Conservation (phyloP, 176 grass and related monocot genomes). For the Echinochloa phyllopogon region DNA sequence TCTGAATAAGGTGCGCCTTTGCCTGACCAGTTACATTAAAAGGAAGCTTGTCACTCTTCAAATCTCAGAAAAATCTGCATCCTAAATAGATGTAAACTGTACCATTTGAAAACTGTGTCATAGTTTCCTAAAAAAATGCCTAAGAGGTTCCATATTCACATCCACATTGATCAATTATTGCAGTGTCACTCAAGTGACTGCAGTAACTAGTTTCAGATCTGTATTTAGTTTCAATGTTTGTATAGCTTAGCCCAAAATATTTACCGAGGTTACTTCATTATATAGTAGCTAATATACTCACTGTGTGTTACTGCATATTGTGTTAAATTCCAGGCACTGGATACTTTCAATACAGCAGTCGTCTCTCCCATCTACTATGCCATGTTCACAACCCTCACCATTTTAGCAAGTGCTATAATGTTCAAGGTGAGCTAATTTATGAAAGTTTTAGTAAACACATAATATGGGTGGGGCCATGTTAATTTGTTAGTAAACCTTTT, state of each 20-base stretch:
- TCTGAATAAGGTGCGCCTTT: constrained; percentile 80
- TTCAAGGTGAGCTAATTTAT: constrained; percentile 70
- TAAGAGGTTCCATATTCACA: background rate
- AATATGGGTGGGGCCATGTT: background rate
- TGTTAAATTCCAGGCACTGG: constrained; percentile 71
- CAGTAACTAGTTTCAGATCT: background rate
- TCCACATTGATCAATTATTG: background rate
- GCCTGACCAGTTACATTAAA: constrained; percentile 10
- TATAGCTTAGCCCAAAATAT: background rate
- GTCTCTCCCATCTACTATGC: constrained; percentile 97
- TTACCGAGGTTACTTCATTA: background rate
- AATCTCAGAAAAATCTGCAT: background rate
- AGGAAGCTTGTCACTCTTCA: background rate
- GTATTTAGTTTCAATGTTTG: background rate
- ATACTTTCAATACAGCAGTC: constrained; percentile 98
- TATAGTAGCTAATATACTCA: constrained; percentile 3
- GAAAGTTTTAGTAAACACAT: background rate
- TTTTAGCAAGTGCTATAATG: constrained; percentile 98
- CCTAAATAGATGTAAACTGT: background rate
- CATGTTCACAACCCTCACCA: constrained; percentile 98
- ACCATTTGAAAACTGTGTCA: background rate
- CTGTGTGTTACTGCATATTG: background rate
- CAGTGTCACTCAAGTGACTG: background rate
- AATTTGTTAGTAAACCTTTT: constrained; percentile 9
- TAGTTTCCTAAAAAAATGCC: background rate